Evolutionary conservation across 2,329 filamentous ascomycete species (phyloP), one percentile per base, ranked within the genome.

Genomic region (Fusarium citri): DNA sequence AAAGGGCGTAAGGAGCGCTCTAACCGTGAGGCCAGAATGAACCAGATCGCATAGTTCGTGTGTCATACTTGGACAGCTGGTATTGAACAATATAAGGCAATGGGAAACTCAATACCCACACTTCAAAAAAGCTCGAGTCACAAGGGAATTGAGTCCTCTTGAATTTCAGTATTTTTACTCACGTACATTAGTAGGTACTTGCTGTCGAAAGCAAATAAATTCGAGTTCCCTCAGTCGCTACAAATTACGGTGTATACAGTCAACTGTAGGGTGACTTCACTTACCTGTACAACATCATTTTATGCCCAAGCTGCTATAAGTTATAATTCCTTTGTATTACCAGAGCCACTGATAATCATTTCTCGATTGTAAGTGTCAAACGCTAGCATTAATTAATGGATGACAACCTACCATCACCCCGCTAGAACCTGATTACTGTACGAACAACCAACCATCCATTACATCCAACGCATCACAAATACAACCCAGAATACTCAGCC

Each of bases 401-500:
- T 55, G 59, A 56, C 34, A 28, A 23, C 26, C 30, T 14, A 51
- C 26, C 11, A 28, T 28, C 45, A 40, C 59, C 42, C 60, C 49
- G 49, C 60, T 23, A 43, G 37, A 51, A 22, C 22, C 22, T 42
- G 34, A 53, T 26, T 40, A 26, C 31, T 50, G 12, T 18, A 11
- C 34, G n/a, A 37, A 12, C 18, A n/a, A 12, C 8, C 22, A 40
- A 18, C 23, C 18, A 37, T 26, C 48, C 48, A 12, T n/a, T n/a
- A 23, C 48, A 15, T 31, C 37, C 15, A 42, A 20, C n/a, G n/a
- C 20, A 28, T 62, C 34, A 48, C 20, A 22, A 45, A 50, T 46
- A 46, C 51, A 58, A 34, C 30, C 30, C 31, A 31, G 16, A 16
- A 10, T 64, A 40, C 61, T 64, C 49, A 65, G 61, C 61, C 59